Evolutionary conservation across 495 filamentous ascomycete species (phyloP).

Genomic region (Melanomma pulvis-pyrius): DNA sequence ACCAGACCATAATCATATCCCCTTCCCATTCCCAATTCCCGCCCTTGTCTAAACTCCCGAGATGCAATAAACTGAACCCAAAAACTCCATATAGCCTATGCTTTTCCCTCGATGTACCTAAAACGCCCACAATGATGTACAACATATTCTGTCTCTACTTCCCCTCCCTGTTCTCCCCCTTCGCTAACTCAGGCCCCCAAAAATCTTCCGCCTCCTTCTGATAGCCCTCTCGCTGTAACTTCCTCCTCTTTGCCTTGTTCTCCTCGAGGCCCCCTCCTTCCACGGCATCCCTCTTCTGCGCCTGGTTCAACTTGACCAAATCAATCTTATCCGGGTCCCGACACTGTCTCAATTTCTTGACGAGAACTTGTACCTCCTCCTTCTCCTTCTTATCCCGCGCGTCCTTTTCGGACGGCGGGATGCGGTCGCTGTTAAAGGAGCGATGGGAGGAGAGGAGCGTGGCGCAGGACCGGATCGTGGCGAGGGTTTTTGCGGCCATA

Average conservation of each 20-base stretch:
- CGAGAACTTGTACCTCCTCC: conserved; percentile 48
- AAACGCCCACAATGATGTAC: neutral
- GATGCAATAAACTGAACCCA: too few relatives aligned
- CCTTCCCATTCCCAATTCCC: too few relatives aligned
- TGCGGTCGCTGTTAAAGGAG: conserved; percentile 43
- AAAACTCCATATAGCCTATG: neutral
- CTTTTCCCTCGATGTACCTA: neutral
- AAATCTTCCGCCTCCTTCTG: conserved; percentile 58
- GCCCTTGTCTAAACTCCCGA: too few relatives aligned
- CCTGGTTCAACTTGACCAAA: conserved; percentile 59
- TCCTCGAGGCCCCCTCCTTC: conserved; percentile 47
- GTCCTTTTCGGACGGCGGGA: conserved; percentile 39
- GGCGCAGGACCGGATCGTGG: conserved; percentile 52
- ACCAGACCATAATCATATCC: too few relatives aligned
- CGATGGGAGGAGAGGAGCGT: conserved; percentile 39
- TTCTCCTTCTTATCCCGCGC: conserved; percentile 26
- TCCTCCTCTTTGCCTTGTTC: conserved; percentile 61
- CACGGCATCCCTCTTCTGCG: conserved; percentile 51
- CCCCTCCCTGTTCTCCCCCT: neutral
- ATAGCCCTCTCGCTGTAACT: conserved; percentile 54
- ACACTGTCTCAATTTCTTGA: conserved; percentile 77
- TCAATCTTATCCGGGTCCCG: conserved; percentile 69
- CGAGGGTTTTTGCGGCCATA: conserved; percentile 46
- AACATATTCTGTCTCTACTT: neutral
- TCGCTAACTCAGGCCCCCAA: conserved; percentile 51